Percentiles rank a stretch among this genome's conserved stretches.
phyloP scores from a whole-genome alignment of 768 basidiomycete species.

The Lactifluus volemus region DNA sequence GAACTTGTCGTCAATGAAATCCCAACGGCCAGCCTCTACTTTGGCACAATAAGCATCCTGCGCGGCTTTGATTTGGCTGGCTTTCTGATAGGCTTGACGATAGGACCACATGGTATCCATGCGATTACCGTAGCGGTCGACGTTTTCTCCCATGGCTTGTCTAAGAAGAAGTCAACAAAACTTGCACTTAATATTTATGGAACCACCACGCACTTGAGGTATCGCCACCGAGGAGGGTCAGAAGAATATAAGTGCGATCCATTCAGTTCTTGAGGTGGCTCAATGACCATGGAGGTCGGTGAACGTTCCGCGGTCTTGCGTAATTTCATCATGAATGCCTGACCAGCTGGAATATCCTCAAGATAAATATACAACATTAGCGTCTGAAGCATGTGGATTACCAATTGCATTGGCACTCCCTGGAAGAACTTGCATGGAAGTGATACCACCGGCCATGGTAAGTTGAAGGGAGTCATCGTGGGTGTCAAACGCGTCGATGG shows the following conservation, averaged over 20 bases:
- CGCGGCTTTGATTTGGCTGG: conserved; percentile 51
- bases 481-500: conserved; percentile 78
- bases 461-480: conserved; percentile 70
- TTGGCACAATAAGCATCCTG: conserved; percentile 68
- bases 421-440: conserved; percentile 73
- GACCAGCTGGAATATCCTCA: conserved; percentile 49
- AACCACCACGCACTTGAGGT: conserved; percentile 55
- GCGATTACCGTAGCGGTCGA: conserved; percentile 29
- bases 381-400: conserved; percentile 22
- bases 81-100: conserved; percentile 72
- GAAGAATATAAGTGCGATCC: conserved; percentile 32
- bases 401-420: conserved; percentile 73
- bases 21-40: conserved; percentile 40
- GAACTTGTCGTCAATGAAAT: conserved; percentile 37
- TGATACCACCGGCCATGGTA: conserved; percentile 82
- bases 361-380: conserved; percentile 12
- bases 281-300: conserved; percentile 73
- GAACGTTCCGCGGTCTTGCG: conserved; percentile 70
- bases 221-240: conserved; percentile 56
- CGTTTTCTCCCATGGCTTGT: conserved; percentile 24
- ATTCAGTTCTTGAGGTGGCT: conserved; percentile 64
- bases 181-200: not conserved
- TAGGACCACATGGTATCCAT: conserved; percentile 78
- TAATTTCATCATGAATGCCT: conserved; percentile 82
- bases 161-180: conserved; percentile 22